Percentiles rank a stretch among this genome's conserved stretches.
phyloP scores from a whole-genome alignment of 2,329 filamentous ascomycete species.

The Dothistroma septosporum region DNA sequence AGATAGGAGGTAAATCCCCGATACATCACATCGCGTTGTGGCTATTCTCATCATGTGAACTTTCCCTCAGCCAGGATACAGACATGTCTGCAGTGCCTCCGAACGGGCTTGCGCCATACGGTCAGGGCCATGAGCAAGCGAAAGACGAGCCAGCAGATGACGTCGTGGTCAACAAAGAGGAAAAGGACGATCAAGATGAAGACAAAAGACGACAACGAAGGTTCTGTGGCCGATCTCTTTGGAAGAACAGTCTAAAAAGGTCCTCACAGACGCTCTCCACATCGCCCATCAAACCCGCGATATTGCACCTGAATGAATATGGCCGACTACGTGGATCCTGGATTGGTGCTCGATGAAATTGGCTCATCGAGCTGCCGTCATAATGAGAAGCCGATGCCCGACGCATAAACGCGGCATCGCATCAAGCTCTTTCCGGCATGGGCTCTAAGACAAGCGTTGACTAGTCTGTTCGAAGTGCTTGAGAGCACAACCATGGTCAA shows the following conservation, averaged over 20 bases:
- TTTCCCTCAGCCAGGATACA: background rate
- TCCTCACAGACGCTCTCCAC: background rate
- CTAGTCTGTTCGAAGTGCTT: background rate
- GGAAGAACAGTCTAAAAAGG: background rate
- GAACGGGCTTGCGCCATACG: background rate
- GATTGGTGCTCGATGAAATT: background rate
- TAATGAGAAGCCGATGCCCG: conserved; percentile 5
- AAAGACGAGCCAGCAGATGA: background rate
- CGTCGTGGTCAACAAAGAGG: background rate
- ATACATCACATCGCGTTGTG: background rate
- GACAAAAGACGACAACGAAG: background rate
- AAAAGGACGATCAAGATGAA: background rate
- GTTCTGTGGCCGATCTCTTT: background rate
- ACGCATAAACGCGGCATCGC: conserved; percentile 20
- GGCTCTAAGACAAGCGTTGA: conserved; percentile 33
- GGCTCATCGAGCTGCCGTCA: conserved; percentile 9
- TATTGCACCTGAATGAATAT: background rate
- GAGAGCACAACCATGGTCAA: background rate
- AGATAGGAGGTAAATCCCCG: background rate
- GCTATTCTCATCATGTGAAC: background rate
- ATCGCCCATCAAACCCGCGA: background rate
- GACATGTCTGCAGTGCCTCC: background rate
- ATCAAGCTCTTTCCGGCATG: conserved; percentile 32
- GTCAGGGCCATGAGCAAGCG: background rate
- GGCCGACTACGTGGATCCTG: background rate